Conservation (phyloP, 257 asterid species). For the Misopates orontium region DNA sequence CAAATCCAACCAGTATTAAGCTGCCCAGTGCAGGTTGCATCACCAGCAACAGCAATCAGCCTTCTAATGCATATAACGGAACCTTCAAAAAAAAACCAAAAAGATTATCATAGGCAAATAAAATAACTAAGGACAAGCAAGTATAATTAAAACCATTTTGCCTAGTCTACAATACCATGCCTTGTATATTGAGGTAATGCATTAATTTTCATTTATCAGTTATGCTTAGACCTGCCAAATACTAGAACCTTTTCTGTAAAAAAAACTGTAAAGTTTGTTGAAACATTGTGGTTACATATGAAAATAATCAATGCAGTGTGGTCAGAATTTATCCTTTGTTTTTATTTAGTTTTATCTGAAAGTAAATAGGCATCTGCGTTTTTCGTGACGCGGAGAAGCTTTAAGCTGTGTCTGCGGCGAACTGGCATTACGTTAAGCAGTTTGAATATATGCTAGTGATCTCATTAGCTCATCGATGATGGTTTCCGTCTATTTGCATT, state of each 20-base stretch:
- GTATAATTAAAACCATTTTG: slow-evolving; percentile 3
- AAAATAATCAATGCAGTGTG: too few species aligned
- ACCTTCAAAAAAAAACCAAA: slow-evolving; percentile 48
- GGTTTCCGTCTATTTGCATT: too few species aligned
- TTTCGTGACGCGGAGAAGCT: too few species aligned
- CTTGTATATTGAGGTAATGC: background rate
- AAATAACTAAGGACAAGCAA: slow-evolving; percentile 5
- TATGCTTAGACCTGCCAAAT: slow-evolving; percentile 3
- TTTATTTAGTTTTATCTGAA: too few species aligned
- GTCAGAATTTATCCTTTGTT: too few species aligned
- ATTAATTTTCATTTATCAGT: background rate
- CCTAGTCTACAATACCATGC: slow-evolving; percentile 18
- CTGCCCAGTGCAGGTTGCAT: slow-evolving; percentile 25
- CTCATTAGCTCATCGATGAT: too few species aligned
- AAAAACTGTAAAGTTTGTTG: background rate
- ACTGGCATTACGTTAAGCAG: too few species aligned
- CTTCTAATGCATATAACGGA: slow-evolving; percentile 71
- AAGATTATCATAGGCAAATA: slow-evolving; percentile 13
- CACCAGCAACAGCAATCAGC: slow-evolving; percentile 42
- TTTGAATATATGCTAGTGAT: too few species aligned
- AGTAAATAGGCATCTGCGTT: too few species aligned
- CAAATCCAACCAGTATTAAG: slow-evolving; percentile 30
- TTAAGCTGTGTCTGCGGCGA: too few species aligned
- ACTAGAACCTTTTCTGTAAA: background rate
- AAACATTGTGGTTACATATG: too few species aligned